Evolutionary conservation across 495 filamentous ascomycete genomes (phyloP), one percentile per base, ranked within the genome.

Genomic region (Jackrogersella multiformis): DNA sequence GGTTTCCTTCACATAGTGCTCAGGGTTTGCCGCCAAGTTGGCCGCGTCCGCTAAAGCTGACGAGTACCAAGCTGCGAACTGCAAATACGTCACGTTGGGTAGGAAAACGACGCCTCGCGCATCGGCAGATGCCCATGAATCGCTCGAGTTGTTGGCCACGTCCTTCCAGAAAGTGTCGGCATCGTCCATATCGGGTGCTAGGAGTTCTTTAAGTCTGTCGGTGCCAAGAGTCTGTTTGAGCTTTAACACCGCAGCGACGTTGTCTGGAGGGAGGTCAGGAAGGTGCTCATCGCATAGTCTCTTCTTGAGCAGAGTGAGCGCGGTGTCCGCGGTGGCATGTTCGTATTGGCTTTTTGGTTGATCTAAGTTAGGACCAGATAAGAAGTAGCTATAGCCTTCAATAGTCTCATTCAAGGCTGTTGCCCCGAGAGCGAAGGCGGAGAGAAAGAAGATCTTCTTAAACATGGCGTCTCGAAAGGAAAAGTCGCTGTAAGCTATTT

Each of bases 1-100:
- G 9, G 70, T 73, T 7, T 71, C 49, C 44, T 75, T 75, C 8
- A 28, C 54, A 20, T 75, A 75, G 36, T 75, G 73, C 61, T 75
- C 73, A 2, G 73, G 73, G 26, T 75, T 71, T 3, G 73, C 70
- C 7, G 69, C 59, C 16, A 64, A 24, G 35, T 75, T 75, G 9
- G 73, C 70, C 10, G 51, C 58, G 20, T 73, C 73, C 6, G 73
- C 73, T 4, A 58, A 55, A 2, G 53, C 32, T 13, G 73, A 69
- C 23, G 59, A 49, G 21, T 70, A 71, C 73, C 73, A 73, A 6
- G 57, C 18, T 0, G 61, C 68, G 42, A 75, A 75, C 8, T 30
- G 13, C 20, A 41, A 8, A 13, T 39, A 57, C 1, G 56, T 57
- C 18, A 75, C 61, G 13, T 64, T 67, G 1, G 67, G 59, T 3